Conservation (phyloP, 148 eudicot genomes). For the Chenopodium album region DNA sequence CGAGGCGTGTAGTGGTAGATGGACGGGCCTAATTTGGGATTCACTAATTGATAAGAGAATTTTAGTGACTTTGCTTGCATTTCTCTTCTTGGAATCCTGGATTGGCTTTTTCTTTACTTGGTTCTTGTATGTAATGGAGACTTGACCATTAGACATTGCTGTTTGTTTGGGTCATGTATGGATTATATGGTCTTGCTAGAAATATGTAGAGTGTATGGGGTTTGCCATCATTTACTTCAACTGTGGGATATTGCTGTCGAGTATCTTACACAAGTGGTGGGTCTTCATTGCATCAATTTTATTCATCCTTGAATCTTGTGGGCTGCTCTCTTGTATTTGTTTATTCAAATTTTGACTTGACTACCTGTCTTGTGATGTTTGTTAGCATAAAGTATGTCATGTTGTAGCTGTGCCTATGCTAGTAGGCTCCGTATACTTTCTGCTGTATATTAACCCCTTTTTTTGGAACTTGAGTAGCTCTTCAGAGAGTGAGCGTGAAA, state of each 20-base stretch:
- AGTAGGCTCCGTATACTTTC: neutral
- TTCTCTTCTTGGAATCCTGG: neutral
- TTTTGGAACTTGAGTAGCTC: constrained; percentile 43
- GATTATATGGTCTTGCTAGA: neutral
- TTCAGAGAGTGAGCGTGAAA: constrained; percentile 67
- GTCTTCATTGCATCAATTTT: neutral
- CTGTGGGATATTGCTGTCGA: neutral
- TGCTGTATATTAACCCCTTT: constrained; percentile 10
- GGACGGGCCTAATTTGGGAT: neutral
- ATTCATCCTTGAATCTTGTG: neutral
- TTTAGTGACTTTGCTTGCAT: neutral
- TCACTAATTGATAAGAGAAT: neutral
- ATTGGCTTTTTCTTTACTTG: neutral
- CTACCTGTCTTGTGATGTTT: neutral
- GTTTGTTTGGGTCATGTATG: neutral
- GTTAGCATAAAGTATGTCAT: neutral
- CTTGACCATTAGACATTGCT: neutral
- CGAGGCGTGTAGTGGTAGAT: neutral
- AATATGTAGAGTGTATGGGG: neutral
- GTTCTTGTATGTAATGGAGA: neutral
- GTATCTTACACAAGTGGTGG: neutral
- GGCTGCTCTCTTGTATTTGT: neutral
- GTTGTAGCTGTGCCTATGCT: neutral
- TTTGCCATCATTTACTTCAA: neutral
- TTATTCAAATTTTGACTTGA: neutral